A percentile compares a stretch with the other conserved stretches of the same genome.
These are phyloP conservation scores for Coemansia sp. DNA, from an alignment of 192 early-diverging fungal genomes.

Conservation along the genomic window DNA sequence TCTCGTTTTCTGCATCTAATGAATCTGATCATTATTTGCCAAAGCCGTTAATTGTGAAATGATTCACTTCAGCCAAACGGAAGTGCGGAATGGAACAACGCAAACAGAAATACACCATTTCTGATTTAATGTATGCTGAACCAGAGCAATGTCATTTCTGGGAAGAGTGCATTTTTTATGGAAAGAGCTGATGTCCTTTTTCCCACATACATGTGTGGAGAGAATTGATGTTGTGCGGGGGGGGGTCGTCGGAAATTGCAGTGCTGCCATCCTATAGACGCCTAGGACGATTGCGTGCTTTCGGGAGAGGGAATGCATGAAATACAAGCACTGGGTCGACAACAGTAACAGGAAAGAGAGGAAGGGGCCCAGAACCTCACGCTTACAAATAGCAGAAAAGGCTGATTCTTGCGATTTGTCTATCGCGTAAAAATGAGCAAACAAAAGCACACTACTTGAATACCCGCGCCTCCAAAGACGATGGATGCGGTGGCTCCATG, in stretches of 20 bases:
- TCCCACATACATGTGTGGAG: background rate
- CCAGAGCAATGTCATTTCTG: background rate
- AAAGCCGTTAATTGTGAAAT: background rate
- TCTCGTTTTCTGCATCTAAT: no score
- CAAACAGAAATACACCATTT: background rate
- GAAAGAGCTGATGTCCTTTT: no score
- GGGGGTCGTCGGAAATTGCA: no score
- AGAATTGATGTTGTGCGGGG: background rate
- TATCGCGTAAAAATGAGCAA: background rate
- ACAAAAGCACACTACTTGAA: background rate
- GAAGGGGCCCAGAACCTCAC: background rate
- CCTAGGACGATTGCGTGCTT: conserved; percentile 5
- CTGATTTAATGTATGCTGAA: no score
- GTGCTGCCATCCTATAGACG: background rate
- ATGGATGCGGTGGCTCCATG: background rate
- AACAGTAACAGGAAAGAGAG: background rate
- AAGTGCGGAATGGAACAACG: background rate
- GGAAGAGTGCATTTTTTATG: background rate
- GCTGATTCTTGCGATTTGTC: background rate
- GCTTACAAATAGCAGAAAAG: background rate
- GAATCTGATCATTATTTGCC: no score
- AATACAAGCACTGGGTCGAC: background rate
- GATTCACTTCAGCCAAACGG: background rate
- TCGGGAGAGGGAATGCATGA: background rate
- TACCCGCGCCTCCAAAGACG: background rate